Evolutionary conservation across 768 basidiomycete genomes (phyloP).

Genomic region (Coprinopsis cinerea): DNA sequence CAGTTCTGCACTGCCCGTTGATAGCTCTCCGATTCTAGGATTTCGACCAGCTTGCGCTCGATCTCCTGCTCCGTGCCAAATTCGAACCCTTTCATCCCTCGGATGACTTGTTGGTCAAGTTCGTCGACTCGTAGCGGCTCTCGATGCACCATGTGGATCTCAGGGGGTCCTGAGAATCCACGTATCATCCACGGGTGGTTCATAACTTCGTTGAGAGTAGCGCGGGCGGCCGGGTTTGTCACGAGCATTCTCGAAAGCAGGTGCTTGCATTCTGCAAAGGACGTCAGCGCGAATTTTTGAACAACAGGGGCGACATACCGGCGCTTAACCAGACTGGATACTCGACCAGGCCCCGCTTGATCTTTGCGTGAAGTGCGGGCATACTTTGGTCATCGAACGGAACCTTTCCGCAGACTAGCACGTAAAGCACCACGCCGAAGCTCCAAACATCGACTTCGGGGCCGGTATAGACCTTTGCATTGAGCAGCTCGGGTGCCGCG

Average conservation of each 20-base stretch:
- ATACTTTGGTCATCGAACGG: slow-evolving; percentile 99
- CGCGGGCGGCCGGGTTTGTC: slow-evolving; percentile 82
- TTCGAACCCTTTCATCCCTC: slow-evolving; percentile 93
- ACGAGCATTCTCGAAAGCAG: slow-evolving; percentile 94
- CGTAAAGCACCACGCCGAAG: slow-evolving; percentile 97
- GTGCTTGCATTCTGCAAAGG: slow-evolving; percentile 79
- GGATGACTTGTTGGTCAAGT: slow-evolving; percentile 79
- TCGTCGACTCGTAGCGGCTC: slow-evolving; percentile 88
- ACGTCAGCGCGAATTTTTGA: not conserved
- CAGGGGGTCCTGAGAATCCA: slow-evolving; percentile 74
- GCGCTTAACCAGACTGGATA: slow-evolving; percentile 96
- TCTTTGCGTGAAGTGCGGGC: slow-evolving; percentile 98
- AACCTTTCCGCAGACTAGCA: slow-evolving; percentile 96
- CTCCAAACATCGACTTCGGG: slow-evolving; percentile 99
- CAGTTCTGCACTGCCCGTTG: slow-evolving; percentile 65
- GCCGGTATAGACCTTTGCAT: slow-evolving; percentile 94
- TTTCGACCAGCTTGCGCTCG: slow-evolving; percentile 59
- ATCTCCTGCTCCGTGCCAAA: slow-evolving; percentile 90
- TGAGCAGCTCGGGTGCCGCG: slow-evolving; percentile 95
- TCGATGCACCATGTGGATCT: slow-evolving; percentile 80
- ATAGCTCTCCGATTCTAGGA: slow-evolving; percentile 79
- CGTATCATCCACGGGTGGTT: slow-evolving; percentile 90
- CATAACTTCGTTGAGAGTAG: slow-evolving; percentile 79
- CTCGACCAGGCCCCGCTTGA: slow-evolving; percentile 94
- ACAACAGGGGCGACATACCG: slow-evolving; percentile 45